Conservation (phyloP, 208 protist species). For the Angomonas desouzai region DNA sequence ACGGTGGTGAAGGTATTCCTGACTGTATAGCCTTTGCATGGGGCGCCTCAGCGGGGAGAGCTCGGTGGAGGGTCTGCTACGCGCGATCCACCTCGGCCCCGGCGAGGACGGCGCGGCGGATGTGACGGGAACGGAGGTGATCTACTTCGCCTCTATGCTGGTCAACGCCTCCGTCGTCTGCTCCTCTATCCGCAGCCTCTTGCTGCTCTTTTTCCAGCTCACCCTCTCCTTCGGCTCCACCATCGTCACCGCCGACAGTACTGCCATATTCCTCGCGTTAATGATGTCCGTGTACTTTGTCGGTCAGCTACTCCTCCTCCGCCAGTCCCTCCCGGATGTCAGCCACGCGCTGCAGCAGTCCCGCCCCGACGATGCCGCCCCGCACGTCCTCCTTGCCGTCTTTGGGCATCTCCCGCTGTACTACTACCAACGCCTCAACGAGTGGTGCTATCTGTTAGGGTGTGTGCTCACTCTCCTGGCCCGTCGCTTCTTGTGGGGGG, state of each 20-base stretch:
- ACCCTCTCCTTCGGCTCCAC: constrained; percentile 46
- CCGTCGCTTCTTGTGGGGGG: constrained; percentile 31
- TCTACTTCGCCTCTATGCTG: constrained; percentile 39
- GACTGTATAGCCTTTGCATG: constrained; percentile 42
- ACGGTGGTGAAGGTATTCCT: constrained; percentile 37
- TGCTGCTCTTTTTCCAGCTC: constrained; percentile 72
- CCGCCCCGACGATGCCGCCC: constrained; percentile 7
- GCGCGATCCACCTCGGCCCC: background rate
- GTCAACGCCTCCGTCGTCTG: constrained; percentile 74
- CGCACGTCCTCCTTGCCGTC: constrained; percentile 30
- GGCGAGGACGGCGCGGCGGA: background rate
- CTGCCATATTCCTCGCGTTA: constrained; percentile 53
- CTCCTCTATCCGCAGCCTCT: constrained; percentile 67
- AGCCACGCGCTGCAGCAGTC: background rate
- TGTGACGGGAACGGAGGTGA: constrained; percentile 25
- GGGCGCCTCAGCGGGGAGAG: constrained; percentile 29
- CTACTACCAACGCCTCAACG: constrained; percentile 69
- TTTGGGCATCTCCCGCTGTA: constrained; percentile 48
- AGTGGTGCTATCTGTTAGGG: constrained; percentile 55
- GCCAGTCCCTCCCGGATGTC: constrained; percentile 27
- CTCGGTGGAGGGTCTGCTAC: constrained; percentile 35
- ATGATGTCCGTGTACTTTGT: constrained; percentile 70
- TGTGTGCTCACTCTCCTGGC: constrained; percentile 29
- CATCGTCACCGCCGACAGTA: constrained; percentile 56
- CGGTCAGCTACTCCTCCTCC: constrained; percentile 67